phyloP scores from a whole-genome alignment of 176 grass and related monocot genomes.

The Secale cereale region DNA sequence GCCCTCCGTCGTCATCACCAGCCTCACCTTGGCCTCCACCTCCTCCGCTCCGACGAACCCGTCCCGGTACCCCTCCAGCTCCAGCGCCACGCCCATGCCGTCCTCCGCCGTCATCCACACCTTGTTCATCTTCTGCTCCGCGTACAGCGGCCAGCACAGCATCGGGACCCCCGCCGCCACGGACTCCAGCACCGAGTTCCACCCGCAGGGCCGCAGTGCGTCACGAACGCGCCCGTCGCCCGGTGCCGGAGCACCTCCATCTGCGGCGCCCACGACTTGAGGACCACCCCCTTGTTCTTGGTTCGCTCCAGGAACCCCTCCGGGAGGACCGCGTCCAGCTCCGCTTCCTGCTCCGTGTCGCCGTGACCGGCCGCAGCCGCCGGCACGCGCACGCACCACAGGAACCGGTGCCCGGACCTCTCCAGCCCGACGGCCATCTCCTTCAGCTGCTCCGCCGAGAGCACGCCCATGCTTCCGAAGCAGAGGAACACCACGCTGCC shows the following conservation, averaged over 20 bases:
- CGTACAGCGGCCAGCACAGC: slow-evolving; percentile 39
- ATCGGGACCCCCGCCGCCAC: slow-evolving; percentile 21
- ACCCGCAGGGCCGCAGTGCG: slow-evolving; percentile 43
- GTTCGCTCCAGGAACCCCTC: slow-evolving; percentile 39
- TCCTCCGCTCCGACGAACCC: no score
- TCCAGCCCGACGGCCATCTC: slow-evolving; percentile 24
- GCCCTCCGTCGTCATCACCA: no score
- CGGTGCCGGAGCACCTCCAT: slow-evolving; percentile 33
- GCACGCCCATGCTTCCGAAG: slow-evolving; percentile 20
- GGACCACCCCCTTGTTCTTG: slow-evolving; percentile 1
- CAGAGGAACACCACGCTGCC: slow-evolving; percentile 39
- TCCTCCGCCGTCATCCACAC: background rate
- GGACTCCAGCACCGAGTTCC: slow-evolving; percentile 40
- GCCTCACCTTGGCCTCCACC: no score
- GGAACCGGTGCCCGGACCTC: slow-evolving; percentile 17
- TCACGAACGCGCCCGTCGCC: slow-evolving; percentile 36
- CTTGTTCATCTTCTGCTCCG: slow-evolving; percentile 41
- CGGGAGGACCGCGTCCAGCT: slow-evolving; percentile 26
- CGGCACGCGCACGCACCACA: background rate
- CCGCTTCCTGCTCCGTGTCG: background rate
- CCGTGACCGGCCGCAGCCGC: no score
- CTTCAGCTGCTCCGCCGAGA: slow-evolving; percentile 16
- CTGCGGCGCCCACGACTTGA: slow-evolving; percentile 47
- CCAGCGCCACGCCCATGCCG: no score
- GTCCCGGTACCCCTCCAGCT: no score